Percentiles rank a stretch among this genome's conserved stretches.
Evolutionary conservation across 495 filamentous ascomycete genomes (phyloP).

Genomic region (Immersiella caudata): DNA sequence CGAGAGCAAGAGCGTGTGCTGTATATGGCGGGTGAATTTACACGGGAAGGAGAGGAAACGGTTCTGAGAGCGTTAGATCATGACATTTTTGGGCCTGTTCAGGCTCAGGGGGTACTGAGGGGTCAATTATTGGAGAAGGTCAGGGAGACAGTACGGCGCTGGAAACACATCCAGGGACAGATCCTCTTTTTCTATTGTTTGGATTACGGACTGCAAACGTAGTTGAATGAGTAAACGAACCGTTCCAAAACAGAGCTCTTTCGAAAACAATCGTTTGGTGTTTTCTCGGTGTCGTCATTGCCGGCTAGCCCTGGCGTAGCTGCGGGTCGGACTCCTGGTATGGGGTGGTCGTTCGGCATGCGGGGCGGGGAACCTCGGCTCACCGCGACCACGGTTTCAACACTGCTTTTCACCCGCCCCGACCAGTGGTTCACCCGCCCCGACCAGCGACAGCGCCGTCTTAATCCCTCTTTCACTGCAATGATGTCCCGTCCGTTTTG

Average conservation of each 20-base stretch:
- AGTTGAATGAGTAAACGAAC: background rate
- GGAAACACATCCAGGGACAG: background rate
- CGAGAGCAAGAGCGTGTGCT: constrained; percentile 78
- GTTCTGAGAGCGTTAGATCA: constrained; percentile 28
- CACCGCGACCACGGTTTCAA: background rate
- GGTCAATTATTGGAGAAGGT: background rate
- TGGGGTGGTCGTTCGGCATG: background rate
- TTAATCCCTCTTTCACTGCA: background rate
- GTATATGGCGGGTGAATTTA: constrained; percentile 57
- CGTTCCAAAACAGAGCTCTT: background rate
- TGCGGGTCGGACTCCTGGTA: too few species aligned
- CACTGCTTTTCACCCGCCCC: background rate
- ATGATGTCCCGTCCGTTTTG: background rate
- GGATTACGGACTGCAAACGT: background rate
- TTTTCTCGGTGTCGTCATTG: background rate
- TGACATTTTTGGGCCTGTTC: background rate
- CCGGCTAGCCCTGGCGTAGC: too few species aligned
- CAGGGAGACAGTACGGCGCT: background rate
- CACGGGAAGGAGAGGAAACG: constrained; percentile 53
- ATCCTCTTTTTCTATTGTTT: background rate
- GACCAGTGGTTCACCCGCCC: background rate
- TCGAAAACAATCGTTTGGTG: background rate
- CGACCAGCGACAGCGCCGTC: background rate
- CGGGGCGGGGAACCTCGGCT: constrained; percentile 10
- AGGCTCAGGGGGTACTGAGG: too few species aligned